Conservation (phyloP, 352 stramenopile genomes). For the Globisporangium heterothallicum region DNA sequence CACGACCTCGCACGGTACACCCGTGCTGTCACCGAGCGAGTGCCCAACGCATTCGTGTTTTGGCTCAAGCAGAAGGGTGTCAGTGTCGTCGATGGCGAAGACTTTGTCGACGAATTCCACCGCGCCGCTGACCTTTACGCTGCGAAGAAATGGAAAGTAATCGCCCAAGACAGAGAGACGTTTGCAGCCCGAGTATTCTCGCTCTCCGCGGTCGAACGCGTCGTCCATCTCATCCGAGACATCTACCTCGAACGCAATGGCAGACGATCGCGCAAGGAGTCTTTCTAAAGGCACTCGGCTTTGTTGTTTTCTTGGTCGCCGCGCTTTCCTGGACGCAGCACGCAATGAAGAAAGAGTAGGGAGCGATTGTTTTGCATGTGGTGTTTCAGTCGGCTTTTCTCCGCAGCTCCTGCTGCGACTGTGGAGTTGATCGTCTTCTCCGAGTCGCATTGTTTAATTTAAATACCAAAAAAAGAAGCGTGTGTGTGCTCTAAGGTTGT, state of each 20-base stretch:
- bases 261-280: slow-evolving; percentile 38
- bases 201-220: slow-evolving; percentile 47
- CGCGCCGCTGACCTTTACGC: slow-evolving; percentile 26
- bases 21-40: slow-evolving; percentile 52
- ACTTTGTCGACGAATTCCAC: slow-evolving; percentile 50
- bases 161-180: slow-evolving; percentile 30
- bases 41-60: slow-evolving; percentile 73
- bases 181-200: slow-evolving; percentile 39
- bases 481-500: not conserved
- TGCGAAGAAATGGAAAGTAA: slow-evolving; percentile 36
- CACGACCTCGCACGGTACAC: slow-evolving; percentile 71
- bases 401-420: no score
- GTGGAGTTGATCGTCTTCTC: no score
- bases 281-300: slow-evolving; percentile 23
- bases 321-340: no score
- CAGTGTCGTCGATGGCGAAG: slow-evolving; percentile 17
- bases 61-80: slow-evolving; percentile 54
- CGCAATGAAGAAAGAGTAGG: no score
- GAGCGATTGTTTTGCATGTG: no score
- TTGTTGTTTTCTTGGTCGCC: slow-evolving; percentile 1
- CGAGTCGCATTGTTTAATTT: no score
- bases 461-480: no score
- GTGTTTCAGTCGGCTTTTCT: no score
- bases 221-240: slow-evolving; percentile 51
- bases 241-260: slow-evolving; percentile 58